A percentile compares a stretch with the other conserved stretches of the same genome.
These are phyloP conservation scores for Avena eriantha DNA, from an alignment of 176 grass and related monocot species.

Conservation along the genomic window DNA sequence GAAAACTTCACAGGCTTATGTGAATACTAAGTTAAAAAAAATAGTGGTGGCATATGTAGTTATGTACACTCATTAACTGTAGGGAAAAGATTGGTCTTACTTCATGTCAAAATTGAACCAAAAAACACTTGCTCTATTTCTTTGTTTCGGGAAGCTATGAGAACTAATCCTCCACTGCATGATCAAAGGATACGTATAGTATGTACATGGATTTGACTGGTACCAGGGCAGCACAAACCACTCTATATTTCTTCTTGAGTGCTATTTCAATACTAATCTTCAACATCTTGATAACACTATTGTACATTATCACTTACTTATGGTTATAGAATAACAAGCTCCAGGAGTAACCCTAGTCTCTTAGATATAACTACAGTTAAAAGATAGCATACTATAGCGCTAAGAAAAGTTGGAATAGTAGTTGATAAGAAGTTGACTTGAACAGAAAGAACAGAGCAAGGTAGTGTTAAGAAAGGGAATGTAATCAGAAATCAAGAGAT, in stretches of 20 bases:
- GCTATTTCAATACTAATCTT: constrained; percentile 6
- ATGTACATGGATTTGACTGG: not conserved
- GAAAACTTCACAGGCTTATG: not conserved
- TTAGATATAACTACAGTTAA: not conserved
- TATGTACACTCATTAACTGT: no score
- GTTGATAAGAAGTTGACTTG: constrained; percentile 16
- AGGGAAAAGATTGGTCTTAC: no score
- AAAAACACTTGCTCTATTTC: not conserved
- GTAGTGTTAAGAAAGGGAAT: not conserved
- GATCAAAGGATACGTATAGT: not conserved
- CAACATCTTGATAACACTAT: not conserved
- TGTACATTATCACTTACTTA: not conserved
- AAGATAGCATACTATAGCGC: not conserved
- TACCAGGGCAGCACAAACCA: not conserved
- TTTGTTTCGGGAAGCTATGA: not conserved
- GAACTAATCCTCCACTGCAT: not conserved
- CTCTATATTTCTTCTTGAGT: not conserved
- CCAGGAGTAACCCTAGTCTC: not conserved
- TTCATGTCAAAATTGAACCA: not conserved
- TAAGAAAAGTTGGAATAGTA: not conserved
- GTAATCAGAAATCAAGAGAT: constrained; percentile 18
- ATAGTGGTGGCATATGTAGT: no score
- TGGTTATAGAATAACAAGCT: not conserved
- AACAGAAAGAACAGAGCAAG: constrained; percentile 7
- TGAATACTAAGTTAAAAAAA: not conserved